Evolutionary conservation across 345 rosid species (phyloP).

Genomic region (Chamaenerion angustifolium): DNA sequence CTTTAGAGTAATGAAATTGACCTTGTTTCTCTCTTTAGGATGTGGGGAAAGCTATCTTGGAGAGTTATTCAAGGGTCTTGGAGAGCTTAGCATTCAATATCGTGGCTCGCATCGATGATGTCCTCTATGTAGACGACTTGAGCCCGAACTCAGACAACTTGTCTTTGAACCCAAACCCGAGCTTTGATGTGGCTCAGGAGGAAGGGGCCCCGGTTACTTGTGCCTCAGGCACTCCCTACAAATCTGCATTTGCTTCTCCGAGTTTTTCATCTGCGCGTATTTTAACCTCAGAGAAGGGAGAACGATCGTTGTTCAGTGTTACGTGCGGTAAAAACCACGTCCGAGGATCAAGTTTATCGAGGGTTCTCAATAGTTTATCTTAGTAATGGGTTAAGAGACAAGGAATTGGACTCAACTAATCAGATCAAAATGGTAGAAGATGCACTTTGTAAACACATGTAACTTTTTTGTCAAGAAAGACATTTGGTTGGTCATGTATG

Average conservation of each 20-base stretch:
- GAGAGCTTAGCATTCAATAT: constrained; percentile 9
- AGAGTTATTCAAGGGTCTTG: constrained; percentile 4
- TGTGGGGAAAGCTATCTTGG: constrained; percentile 7
- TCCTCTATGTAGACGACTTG: constrained; percentile 4
- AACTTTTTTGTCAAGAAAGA: too few relatives aligned
- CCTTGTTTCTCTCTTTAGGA: constrained; percentile 2
- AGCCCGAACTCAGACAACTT: constrained; percentile 1
- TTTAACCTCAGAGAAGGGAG: constrained; percentile 36
- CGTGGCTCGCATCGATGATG: constrained; percentile 6
- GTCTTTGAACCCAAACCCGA: constrained; percentile 6
- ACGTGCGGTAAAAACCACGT: constrained; percentile 31
- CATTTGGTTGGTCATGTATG: too few relatives aligned
- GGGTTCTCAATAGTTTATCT: constrained; percentile 66
- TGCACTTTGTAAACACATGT: too few relatives aligned
- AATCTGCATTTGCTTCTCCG: constrained; percentile 54
- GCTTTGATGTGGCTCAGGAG: constrained; percentile 28
- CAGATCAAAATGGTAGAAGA: too few relatives aligned
- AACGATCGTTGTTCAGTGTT: constrained; percentile 26
- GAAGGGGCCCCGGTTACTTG: neutral
- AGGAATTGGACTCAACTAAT: constrained; percentile 15
- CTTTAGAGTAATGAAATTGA: too few relatives aligned
- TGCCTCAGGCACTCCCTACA: constrained; percentile 37
- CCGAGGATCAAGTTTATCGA: constrained; percentile 43
- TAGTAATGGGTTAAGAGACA: constrained; percentile 31
- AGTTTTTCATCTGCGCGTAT: constrained; percentile 48